Percentiles rank a stretch among this genome's conserved stretches.
These are phyloP conservation scores for Rubia peregrina DNA, from an alignment of 305 asterid genomes.

Conservation along the genomic window DNA sequence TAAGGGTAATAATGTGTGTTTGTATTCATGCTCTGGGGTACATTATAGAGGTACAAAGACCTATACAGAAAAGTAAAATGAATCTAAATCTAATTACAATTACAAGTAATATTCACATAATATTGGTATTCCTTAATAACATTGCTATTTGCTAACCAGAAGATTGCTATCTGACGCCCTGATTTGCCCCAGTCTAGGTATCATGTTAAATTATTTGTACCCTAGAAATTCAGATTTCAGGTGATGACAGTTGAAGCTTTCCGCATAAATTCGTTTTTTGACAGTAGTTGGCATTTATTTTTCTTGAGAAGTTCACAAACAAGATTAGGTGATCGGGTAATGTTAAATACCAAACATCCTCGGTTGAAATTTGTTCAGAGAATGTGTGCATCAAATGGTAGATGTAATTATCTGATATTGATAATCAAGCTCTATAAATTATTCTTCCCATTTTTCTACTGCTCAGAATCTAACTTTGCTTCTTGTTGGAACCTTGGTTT, in stretches of 20 bases:
- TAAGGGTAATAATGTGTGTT: too few relatives aligned
- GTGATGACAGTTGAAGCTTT: not conserved
- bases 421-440: not conserved
- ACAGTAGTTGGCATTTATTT: not conserved
- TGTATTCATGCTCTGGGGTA: too few relatives aligned
- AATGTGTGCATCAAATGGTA: not conserved
- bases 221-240: not conserved
- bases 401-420: not conserved
- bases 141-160: conserved; percentile 2
- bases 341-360: not conserved
- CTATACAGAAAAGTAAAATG: too few relatives aligned
- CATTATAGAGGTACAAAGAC: too few relatives aligned
- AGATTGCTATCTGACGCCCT: not conserved
- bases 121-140: too few relatives aligned
- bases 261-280: not conserved
- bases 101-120: too few relatives aligned
- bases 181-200: not conserved
- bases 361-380: not conserved
- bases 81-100: too few relatives aligned
- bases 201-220: not conserved
- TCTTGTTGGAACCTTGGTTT: too few relatives aligned
- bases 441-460: not conserved
- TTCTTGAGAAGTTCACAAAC: not conserved
- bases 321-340: not conserved
- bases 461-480: too few relatives aligned